Evolutionary conservation across 306 rosid genomes (phyloP).

Genomic region (Trifolium dubium): DNA sequence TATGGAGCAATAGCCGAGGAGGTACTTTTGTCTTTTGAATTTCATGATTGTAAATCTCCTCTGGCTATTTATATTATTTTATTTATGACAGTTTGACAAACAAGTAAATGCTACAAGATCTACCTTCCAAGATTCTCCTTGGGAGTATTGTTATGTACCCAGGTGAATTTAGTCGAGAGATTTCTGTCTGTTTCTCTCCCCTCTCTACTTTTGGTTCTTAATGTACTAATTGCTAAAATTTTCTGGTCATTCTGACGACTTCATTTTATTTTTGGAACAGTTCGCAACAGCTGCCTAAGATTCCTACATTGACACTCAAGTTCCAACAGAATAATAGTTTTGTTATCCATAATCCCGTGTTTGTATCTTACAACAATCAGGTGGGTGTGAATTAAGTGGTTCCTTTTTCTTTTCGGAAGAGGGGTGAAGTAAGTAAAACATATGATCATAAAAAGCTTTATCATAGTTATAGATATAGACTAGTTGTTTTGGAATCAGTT

Average conservation of each 20-base stretch:
- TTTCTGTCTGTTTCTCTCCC: background rate
- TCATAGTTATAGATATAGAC: background rate
- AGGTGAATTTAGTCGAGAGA: slow-evolving; percentile 54
- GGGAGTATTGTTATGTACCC: slow-evolving; percentile 84
- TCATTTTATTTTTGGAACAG: slow-evolving; percentile 44
- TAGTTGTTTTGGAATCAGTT: background rate
- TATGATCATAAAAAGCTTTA: slow-evolving; percentile 16
- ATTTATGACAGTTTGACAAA: slow-evolving; percentile 66
- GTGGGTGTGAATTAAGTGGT: slow-evolving; percentile 50
- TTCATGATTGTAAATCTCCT: slow-evolving; percentile 31
- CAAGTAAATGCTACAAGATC: slow-evolving; percentile 70
- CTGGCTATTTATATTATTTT: slow-evolving; percentile 42
- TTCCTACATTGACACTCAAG: slow-evolving; percentile 73
- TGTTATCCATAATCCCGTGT: slow-evolving; percentile 70
- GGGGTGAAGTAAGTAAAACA: slow-evolving; percentile 18
- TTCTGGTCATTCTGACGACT: slow-evolving; percentile 34
- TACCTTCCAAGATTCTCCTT: slow-evolving; percentile 62
- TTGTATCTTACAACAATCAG: slow-evolving; percentile 54
- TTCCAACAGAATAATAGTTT: slow-evolving; percentile 81
- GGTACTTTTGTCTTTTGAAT: slow-evolving; percentile 53
- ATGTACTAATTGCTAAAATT: slow-evolving; percentile 7
- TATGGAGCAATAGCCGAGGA: slow-evolving; percentile 67
- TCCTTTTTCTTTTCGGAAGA: slow-evolving; percentile 11
- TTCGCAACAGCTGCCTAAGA: slow-evolving; percentile 60
- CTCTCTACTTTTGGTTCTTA: background rate